Base-by-base conservation (phyloP, 331 rosid species). In the Phaseolus coccineus region DNA sequence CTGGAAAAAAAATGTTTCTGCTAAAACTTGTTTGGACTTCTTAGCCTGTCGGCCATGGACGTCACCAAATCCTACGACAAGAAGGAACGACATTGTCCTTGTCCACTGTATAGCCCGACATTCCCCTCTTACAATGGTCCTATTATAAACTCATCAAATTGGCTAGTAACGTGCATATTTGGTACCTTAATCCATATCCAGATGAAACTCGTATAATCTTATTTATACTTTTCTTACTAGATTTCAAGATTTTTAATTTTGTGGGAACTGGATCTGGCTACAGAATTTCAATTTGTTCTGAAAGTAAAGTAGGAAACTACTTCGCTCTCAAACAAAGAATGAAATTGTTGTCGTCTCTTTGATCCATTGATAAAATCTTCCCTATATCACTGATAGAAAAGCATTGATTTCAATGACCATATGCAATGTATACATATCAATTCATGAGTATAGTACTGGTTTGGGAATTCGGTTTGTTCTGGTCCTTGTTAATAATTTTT, bases 1-100 rank as follows among this genome's bases (percentile, higher is more conserved):
- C 33, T 75, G 69, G 30, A 19, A 55, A 80, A 62, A 76, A 71
- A 42, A 22, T 71, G 79, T 68, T 59, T 69, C 68, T 63, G 82
- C 46, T 16, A 52, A 71, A 62, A 44, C 31, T 73, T 90, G 92
- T 89, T 89, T 81, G 80, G 50, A 87, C 88, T 85, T 84, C 44
- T 27, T 37, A 80, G 55, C 87, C 31, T 94, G 94, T 91, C 93
- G 89, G 89, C 48, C 63, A 44, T 71, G 71, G 97, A 92, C 86
- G 83, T 91, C 87, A 97, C 91, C 90, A 84, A 90, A 59, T 79
- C 92, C 84, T 76, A 63, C 44, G 27, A 57, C 76, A 68, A 25
- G 39, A 69, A n/a, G 87, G 52, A 83, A 81, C 87, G 83, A 82
- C 81, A 25, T 83, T 78, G 76, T 85, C 81, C 79, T 19, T 85